Percentiles rank a stretch among this genome's conserved stretches.
Evolutionary conservation across 495 filamentous ascomycete genomes (phyloP).

Genomic region (Terfezia claveryi): DNA sequence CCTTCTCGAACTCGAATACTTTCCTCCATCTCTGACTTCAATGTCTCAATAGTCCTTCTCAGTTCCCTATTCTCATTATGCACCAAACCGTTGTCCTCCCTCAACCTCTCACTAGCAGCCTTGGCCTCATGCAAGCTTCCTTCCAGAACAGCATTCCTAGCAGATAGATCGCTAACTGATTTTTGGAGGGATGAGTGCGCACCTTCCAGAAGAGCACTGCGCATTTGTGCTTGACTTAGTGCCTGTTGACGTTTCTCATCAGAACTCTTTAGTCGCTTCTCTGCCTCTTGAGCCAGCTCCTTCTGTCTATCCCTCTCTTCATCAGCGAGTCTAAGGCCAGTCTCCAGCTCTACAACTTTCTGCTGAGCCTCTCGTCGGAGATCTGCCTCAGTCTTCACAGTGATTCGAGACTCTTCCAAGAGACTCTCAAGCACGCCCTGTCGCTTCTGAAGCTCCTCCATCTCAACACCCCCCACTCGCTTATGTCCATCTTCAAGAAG

Average conservation of each 20-base stretch:
- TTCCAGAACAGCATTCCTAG: conserved; percentile 13
- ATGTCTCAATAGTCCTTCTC: conserved; percentile 40
- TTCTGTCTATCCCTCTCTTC: conserved; percentile 12
- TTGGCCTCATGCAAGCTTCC: conserved; percentile 10
- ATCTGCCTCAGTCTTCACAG: conserved; percentile 4
- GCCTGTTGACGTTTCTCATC: conserved; percentile 17
- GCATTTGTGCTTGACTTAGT: conserved; percentile 17
- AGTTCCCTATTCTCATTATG: conserved; percentile 23
- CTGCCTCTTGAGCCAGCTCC: conserved; percentile 14
- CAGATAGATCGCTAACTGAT: conserved; percentile 12
- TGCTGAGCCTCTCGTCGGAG: conserved; percentile 13
- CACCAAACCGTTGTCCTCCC: conserved; percentile 4
- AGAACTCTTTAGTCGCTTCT: conserved; percentile 12
- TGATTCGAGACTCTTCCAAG: conserved; percentile 2
- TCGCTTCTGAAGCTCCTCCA: conserved; percentile 10
- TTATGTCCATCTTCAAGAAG: background rate
- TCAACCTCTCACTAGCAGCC: conserved; percentile 11
- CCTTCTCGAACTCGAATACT: conserved; percentile 53
- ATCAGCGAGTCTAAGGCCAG: conserved; percentile 14
- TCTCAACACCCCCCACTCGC: conserved; percentile 1
- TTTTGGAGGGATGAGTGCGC: conserved; percentile 18
- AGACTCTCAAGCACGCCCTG: conserved; percentile 11
- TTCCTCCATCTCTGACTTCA: conserved; percentile 62
- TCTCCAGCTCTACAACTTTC: conserved; percentile 13
- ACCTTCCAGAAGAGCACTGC: conserved; percentile 16